Conservation (phyloP, 2,329 filamentous ascomycete species). For the Talaromyces pinophilus region DNA sequence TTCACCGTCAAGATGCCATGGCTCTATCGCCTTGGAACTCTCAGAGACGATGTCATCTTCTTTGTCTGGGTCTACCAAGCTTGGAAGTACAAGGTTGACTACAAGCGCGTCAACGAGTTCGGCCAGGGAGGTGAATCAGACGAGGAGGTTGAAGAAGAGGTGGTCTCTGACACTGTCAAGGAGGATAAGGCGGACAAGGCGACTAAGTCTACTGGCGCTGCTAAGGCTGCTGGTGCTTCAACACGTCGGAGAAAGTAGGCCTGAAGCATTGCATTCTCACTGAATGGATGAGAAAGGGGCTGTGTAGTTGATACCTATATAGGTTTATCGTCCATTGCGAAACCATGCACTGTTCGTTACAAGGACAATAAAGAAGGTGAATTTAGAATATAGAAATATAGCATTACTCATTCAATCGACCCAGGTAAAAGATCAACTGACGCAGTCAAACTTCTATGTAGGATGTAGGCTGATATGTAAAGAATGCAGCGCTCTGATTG, state of each 20-base stretch:
- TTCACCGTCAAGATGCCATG: constrained; percentile 99
- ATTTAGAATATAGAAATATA: not conserved
- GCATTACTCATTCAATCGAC: not conserved
- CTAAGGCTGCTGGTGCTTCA: constrained; percentile 34
- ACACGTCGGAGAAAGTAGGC: constrained; percentile 31
- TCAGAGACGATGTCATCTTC: constrained; percentile 96
- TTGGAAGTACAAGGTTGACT: constrained; percentile 90
- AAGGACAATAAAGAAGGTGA: not conserved
- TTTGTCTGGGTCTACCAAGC: constrained; percentile 96
- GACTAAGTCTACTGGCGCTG: constrained; percentile 25
- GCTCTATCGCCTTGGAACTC: constrained; percentile 84
- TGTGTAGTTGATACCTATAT: not conserved
- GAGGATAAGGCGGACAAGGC: constrained; percentile 28
- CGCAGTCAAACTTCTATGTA: not conserved
- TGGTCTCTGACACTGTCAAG: constrained; percentile 25
- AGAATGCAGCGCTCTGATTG: constrained; percentile 17
- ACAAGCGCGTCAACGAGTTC: constrained; percentile 92
- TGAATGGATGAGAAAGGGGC: not conserved
- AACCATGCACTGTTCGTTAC: not conserved
- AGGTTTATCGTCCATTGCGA: not conserved
- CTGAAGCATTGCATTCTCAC: not conserved
- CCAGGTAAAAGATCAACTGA: not conserved
- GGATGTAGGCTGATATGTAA: not conserved
- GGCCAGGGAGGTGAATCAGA: constrained; percentile 94
- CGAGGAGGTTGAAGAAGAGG: constrained; percentile 56